Percentiles rank a stretch among this genome's conserved stretches.
phyloP scores from a whole-genome alignment of 495 filamentous ascomycete species.

The Sphaerosporella brunnea region DNA sequence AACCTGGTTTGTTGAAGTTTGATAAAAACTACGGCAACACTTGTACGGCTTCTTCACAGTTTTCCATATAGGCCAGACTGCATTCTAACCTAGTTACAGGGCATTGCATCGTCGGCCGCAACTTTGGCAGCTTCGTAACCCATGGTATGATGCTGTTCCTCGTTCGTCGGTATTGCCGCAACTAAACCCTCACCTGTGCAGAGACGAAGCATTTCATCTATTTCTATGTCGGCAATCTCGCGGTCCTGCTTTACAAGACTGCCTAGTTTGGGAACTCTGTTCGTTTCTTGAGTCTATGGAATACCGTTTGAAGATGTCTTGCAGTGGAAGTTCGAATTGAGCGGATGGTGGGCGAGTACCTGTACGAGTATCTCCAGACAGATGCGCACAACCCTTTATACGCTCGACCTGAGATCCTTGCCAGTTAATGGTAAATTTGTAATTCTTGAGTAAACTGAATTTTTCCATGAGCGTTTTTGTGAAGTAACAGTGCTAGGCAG shows the following conservation, averaged over 20 bases:
- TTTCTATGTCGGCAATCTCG: conserved; percentile 97
- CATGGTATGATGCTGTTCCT: conserved; percentile 47
- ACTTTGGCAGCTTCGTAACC: conserved; percentile 98
- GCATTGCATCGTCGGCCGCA: conserved; percentile 97
- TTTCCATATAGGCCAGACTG: conserved; percentile 41
- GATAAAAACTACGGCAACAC: conserved; percentile 21
- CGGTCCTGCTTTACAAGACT: conserved; percentile 98
- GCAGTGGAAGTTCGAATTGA: too few species aligned
- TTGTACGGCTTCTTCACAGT: conserved; percentile 5
- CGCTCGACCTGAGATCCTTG: too few species aligned
- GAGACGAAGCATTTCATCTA: conserved; percentile 99
- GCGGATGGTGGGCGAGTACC: too few species aligned
- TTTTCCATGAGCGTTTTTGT: too few species aligned
- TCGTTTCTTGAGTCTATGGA: too few species aligned
- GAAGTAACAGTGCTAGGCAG: too few species aligned
- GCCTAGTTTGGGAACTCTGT: too few species aligned
- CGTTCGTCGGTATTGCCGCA: neutral
- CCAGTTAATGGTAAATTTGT: too few species aligned
- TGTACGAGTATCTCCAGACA: too few species aligned
- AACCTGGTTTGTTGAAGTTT: conserved; percentile 12
- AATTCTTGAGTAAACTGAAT: too few species aligned
- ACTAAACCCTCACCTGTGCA: conserved; percentile 26
- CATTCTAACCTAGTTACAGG: conserved; percentile 24
- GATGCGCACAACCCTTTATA: too few species aligned
- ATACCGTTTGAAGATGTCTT: too few species aligned